phyloP scores from a whole-genome alignment of 139 green algal species.

The Astrephomene gubernaculifera region DNA sequence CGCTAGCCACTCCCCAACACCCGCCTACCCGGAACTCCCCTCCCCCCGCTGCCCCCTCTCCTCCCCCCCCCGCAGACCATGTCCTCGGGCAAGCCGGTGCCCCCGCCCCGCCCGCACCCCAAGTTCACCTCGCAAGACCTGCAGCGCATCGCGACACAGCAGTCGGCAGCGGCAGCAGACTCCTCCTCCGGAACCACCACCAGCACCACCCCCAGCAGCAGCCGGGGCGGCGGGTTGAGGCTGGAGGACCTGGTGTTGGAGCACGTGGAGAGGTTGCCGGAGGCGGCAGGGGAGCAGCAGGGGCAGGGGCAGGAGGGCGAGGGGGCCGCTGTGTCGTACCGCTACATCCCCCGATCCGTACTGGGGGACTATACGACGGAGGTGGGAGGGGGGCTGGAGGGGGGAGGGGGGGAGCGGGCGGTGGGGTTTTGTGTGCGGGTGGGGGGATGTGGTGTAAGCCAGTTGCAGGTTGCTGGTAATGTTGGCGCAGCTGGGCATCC shows the following conservation, averaged over 20 bases:
- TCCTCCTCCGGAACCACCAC: not conserved
- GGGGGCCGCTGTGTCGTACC: conserved; percentile 40
- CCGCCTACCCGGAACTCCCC: not conserved
- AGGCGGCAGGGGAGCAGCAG: conserved; percentile 6
- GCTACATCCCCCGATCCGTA: conserved; percentile 62
- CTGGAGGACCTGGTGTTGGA: conserved; percentile 64
- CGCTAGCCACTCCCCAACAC: no score
- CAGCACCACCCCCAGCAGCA: no score
- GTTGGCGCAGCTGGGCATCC: no score
- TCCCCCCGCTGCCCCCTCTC: not conserved
- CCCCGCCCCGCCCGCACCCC: conserved; percentile 62
- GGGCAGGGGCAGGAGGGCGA: not conserved
- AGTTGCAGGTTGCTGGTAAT: no score
- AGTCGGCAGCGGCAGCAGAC: no score
- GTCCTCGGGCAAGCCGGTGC: conserved; percentile 23
- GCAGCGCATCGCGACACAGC: conserved; percentile 50
- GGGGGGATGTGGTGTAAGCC: not conserved
- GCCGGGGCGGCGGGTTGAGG: conserved; percentile 13
- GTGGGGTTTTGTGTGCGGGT: not conserved
- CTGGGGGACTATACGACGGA: conserved; percentile 60
- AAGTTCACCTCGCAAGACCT: conserved; percentile 65
- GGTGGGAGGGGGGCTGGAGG: not conserved
- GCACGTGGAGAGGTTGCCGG: conserved; percentile 55
- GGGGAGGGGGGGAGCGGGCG: not conserved
- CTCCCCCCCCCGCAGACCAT: not conserved